Base-by-base conservation (phyloP, 2,329 filamentous ascomycete genomes). In the Xylaria sp. region DNA sequence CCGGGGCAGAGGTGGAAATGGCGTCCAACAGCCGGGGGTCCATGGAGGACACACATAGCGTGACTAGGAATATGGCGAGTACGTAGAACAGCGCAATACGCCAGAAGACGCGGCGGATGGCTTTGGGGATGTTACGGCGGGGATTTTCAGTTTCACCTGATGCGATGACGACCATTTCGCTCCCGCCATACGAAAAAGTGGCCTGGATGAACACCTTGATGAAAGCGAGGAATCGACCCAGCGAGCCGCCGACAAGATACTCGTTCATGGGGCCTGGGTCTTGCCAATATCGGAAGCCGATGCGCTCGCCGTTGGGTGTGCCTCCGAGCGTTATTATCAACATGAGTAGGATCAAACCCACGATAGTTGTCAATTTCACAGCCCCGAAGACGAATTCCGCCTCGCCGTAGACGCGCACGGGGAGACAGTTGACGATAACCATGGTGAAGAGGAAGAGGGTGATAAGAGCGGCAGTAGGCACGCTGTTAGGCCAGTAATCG, bases 41-140 rank as follows among this genome's bases (percentile, higher is more conserved):
- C 33, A 68, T 62, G 1, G 78, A 81, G 1, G 80, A 78, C 41
- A 80, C 79, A 59, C 77, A 78, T 25, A 80, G 58, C 12, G 77
- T 79, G 25, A 80, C 73, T 20, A 82, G 63, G 77, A 92, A 83
- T 9, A 89, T 86, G 7, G 89, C 90, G 1, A 91, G 83, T 1
- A 91, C 85, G 79, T 92, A 92, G 79, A 92, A 92, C 1, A 86
- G 81, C 0, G 87, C 87, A 49, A 92, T 83, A 67, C 91, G 86
- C 79, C 90, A 91, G 79, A 92, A 92, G 6, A 92, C 89, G 41
- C 88, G 86, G 57, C 90, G 90, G 77, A 87, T 90, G 0, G 91
- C 90, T 68, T 86, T 88, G 1, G 90, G 90, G 74, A 93, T 86
- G 36, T 88, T 85, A 25, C 81, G 81, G 28, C 89, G 84, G 1